phyloP scores from a whole-genome alignment of 2,329 filamentous ascomycete species.

The Myriosclerotinia scirpicola region DNA sequence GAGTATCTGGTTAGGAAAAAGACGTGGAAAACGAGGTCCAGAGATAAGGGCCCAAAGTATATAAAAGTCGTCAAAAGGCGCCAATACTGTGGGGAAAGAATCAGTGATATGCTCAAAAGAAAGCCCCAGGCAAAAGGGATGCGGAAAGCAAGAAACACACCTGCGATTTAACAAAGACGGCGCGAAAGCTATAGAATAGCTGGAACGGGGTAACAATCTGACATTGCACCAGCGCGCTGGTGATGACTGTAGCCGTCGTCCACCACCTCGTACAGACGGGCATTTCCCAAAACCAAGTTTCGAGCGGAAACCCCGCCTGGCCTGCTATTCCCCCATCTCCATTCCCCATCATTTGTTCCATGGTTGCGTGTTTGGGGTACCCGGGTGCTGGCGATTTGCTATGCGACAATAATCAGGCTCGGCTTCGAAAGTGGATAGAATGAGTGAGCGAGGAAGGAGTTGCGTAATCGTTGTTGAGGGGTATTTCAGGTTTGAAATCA shows the following conservation, averaged over 20 bases:
- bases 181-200: constrained; percentile 92
- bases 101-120: neutral
- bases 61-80: constrained; percentile 93
- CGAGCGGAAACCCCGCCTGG: constrained; percentile 71
- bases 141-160: constrained; percentile 50
- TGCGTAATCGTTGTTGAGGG: neutral
- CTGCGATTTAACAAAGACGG: constrained; percentile 90
- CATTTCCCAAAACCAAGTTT: constrained; percentile 99
- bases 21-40: constrained; percentile 95
- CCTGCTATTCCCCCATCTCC: constrained; percentile 45
- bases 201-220: constrained; percentile 90
- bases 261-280: constrained; percentile 94
- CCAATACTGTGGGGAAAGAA: constrained; percentile 70
- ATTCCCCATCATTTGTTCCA: constrained; percentile 43
- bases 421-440: neutral
- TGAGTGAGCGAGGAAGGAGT: neutral
- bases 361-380: constrained; percentile 22
- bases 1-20: constrained; percentile 98
- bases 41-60: constrained; percentile 91
- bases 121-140: constrained; percentile 13
- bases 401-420: constrained; percentile 6
- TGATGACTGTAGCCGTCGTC: constrained; percentile 89
- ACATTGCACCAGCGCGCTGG: constrained; percentile 88
- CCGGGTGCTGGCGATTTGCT: neutral
- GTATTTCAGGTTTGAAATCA: neutral